Evolutionary conservation across 177 flowering plant species (phyloP).

Genomic region (Vitis hybrid): DNA sequence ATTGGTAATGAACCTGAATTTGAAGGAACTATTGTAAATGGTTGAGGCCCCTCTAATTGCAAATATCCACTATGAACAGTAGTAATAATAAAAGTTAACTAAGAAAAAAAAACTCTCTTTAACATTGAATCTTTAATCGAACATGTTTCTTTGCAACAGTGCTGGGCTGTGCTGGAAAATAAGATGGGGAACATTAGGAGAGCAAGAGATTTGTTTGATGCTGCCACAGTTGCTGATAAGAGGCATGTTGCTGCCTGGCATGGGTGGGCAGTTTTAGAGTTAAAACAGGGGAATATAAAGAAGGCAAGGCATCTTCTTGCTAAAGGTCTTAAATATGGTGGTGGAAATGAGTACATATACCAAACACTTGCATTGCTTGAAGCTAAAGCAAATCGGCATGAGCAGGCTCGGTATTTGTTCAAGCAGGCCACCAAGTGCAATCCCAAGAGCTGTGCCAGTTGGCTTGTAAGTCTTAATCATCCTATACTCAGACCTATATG

Average conservation of each 20-base stretch:
- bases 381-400: conserved; percentile 70
- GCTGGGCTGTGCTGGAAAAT: conserved; percentile 95
- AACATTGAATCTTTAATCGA: too few species aligned
- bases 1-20: too few species aligned
- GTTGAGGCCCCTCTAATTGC: too few species aligned
- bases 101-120: too few species aligned
- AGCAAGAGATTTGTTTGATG: conserved; percentile 93
- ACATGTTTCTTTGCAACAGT: conserved; percentile 42
- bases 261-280: conserved; percentile 96
- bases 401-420: conserved; percentile 84
- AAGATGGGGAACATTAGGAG: conserved; percentile 75
- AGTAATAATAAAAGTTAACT: too few species aligned
- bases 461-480: conserved; percentile 74
- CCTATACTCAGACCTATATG: background rate
- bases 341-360: conserved; percentile 87
- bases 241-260: conserved; percentile 95
- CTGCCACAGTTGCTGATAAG: conserved; percentile 92
- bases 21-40: too few species aligned
- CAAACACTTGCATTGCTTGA: conserved; percentile 93
- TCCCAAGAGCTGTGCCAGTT: conserved; percentile 95
- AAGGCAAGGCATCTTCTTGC: conserved; percentile 87
- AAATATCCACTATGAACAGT: too few species aligned
- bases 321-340: conserved; percentile 76
- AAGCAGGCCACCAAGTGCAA: conserved; percentile 84
- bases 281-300: conserved; percentile 77